Base-by-base conservation (phyloP, 495 filamentous ascomycete species). In the Hypoxylon perforatum region DNA sequence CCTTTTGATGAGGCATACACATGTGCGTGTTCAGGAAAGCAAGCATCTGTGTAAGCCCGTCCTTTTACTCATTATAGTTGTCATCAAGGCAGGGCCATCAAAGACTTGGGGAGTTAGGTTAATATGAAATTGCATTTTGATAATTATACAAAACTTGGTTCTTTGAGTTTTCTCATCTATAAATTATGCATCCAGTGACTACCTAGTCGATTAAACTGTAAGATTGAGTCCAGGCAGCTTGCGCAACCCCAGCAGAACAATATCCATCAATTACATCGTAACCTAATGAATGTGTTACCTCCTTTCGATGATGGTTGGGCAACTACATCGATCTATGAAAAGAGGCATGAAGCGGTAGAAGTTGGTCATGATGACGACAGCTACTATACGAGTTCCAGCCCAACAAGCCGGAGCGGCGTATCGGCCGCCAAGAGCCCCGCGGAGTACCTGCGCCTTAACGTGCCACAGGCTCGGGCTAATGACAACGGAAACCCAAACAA, bases 381-480 rank as follows among this genome's bases (percentile, higher is more conserved):
- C 25, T 54, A 4, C 36, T 3, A 8, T 28, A 3, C 25, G 8
- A 28, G 25, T 33, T 1, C 30, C 30, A 33, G 30, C 30, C 3
- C 30, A 33, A 33, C 18, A 14, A 41, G 30, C 39, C 22, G 36
- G 8, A 55, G 17, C 55, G 54, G 59, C 35, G 15, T 17, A 39
- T 63, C 54, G 59, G 65, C 44, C 30, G 59, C 65, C 54, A 68
- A 68, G 65, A 68, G 15, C 48, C 54, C 59, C 59, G 59, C 45
- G 19, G 35, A 39, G 2, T 33, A 33, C 39, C 23, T n/a, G 6
- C 11, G 21, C 53, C 41, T 48, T 44, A 15, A 49, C 44, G 44
- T 66, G 15, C 42, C 45, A 56, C 49, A 55, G 39, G 41, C 47
- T 23, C 41, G 21, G 21, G 41, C 41, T 44, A 23, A 61, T 28